phyloP scores from a whole-genome alignment of 2,329 filamentous ascomycete species.

The Trichoderma polysporum region DNA sequence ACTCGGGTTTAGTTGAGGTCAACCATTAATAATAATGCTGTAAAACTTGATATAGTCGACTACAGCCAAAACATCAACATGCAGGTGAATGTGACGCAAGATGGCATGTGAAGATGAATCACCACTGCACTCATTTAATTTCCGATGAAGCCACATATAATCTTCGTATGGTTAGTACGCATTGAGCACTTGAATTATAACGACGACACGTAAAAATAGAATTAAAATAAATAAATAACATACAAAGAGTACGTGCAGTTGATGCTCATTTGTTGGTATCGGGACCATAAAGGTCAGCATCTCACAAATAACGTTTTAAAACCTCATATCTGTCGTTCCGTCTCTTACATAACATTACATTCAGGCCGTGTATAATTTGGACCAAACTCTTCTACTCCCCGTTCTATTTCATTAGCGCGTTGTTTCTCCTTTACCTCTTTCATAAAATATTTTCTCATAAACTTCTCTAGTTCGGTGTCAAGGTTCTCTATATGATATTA shows the following conservation, averaged over 20 bases:
- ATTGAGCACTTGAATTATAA: neutral
- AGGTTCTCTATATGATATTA: constrained; percentile 56
- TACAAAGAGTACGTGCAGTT: neutral
- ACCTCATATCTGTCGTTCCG: neutral
- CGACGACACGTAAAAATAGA: neutral
- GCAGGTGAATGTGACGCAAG: neutral
- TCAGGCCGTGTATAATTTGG: constrained; percentile 59
- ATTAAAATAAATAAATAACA: neutral
- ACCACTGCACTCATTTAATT: neutral
- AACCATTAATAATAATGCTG: neutral
- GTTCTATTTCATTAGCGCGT: constrained; percentile 70
- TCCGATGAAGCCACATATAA: neutral
- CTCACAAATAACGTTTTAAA: neutral
- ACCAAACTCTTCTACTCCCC: constrained; percentile 71
- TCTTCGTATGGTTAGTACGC: neutral
- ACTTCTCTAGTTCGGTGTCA: constrained; percentile 66
- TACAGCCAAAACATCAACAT: no score
- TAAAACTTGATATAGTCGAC: neutral
- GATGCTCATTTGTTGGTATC: neutral
- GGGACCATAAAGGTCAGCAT: neutral
- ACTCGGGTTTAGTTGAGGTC: neutral
- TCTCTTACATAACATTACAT: constrained; percentile 41
- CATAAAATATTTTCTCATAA: constrained; percentile 74
- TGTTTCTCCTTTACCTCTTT: constrained; percentile 67
- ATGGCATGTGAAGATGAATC: neutral